Conservation (phyloP, 2,329 filamentous ascomycete species). For the Epichloe elymi region DNA sequence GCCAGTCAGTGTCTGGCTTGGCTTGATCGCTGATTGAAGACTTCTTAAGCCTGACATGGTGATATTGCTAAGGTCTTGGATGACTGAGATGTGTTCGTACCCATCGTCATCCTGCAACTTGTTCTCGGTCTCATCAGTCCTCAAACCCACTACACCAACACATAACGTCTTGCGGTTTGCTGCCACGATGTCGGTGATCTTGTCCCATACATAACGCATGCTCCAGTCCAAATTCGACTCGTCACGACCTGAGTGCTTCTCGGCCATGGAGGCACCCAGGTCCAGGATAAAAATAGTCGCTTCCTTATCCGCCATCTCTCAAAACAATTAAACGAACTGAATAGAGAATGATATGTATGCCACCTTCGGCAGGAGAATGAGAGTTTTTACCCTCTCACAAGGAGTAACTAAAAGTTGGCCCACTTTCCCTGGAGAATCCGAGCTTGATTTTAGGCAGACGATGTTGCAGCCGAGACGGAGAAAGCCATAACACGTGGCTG, state of each 20-base stretch:
- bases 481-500: background rate
- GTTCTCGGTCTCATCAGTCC: conserved; percentile 67
- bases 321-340: background rate
- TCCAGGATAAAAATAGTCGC: conserved; percentile 88
- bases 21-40: conserved; percentile 49
- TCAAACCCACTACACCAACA: conserved; percentile 68
- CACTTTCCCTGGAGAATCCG: background rate
- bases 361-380: background rate
- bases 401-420: background rate
- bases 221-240: conserved; percentile 80
- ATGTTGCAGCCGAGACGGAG: background rate
- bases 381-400: background rate
- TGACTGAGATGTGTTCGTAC: conserved; percentile 70
- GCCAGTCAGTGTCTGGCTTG: conserved; percentile 55
- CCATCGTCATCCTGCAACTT: conserved; percentile 52
- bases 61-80: conserved; percentile 52
- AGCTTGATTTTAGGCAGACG: conserved; percentile 10
- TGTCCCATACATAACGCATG: conserved; percentile 92
- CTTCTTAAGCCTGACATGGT: conserved; percentile 55
- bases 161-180: conserved; percentile 55
- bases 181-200: conserved; percentile 56
- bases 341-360: background rate
- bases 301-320: conserved; percentile 77
- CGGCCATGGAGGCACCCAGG: conserved; percentile 71
- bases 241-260: conserved; percentile 53